Evolutionary conservation across 2,329 filamentous ascomycete species (phyloP), one percentile per base, ranked within the genome.

Genomic region (Colletotrichum musicola): DNA sequence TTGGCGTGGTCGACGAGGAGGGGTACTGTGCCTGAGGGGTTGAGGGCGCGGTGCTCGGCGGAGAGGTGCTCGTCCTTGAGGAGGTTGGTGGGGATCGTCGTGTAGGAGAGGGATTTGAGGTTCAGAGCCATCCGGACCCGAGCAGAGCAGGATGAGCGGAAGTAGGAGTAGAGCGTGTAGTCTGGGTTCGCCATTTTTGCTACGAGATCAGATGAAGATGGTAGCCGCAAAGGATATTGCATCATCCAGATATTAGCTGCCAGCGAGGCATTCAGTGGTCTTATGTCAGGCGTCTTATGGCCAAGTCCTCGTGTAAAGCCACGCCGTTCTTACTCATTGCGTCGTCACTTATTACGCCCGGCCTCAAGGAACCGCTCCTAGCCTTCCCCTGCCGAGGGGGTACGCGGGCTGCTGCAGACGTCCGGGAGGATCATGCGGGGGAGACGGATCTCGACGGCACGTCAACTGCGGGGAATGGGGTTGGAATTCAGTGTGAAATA

Each of bases 111-210:
- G 22, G 74, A 74, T 72, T 91, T 91, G 58, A 88, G 79, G 63
- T 86, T 79, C 1, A 89, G 79, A 12, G 87, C 86, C 68, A 90
- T 90, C 53, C 88, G 87, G 5, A 91, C 79, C 13, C 89, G 85
- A 0, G 85, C 88, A 1, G 88, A 86, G 78, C 88, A 91, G 16
- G 88, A 90, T 55, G 89, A 91, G 70, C 87, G 83, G 77, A 86
- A 90, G 79, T 89, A 90, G 69, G 83, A 86, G 79, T 90, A 84
- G 10, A 91, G 83, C 1, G 77, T 81, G 73, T 79, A 82, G 40
- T 77, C 72, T 30, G 30, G 3, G 2, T 54, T 50, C 1, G 40
- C 27, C 65, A 68, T 68, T 6, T 59, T 64, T 4, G 6, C 1
- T 50, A 10, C 4, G 7, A 35, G 30, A 9, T 35, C 30, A 35